Conservation (phyloP, 139 green algal genomes). For the Monoraphidium neglectum region DNA sequence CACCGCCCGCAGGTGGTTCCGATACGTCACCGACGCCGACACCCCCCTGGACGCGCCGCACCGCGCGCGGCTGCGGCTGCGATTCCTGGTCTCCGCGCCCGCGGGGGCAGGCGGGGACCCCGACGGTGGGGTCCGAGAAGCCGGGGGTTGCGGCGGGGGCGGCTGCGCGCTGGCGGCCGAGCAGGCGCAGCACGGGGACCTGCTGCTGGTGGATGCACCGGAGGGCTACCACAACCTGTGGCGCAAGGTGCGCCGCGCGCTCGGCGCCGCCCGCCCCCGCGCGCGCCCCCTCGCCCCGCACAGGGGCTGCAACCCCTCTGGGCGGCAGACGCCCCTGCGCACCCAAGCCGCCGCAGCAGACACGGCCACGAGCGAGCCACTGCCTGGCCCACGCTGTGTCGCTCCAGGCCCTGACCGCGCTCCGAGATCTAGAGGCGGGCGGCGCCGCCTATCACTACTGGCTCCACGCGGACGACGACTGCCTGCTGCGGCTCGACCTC, state of each 20-base stretch:
- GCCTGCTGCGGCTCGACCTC: conserved; percentile 63
- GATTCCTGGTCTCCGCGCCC: not conserved
- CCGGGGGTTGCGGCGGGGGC: not conserved
- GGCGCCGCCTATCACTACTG: conserved; percentile 31
- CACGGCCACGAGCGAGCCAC: not conserved
- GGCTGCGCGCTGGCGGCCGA: not conserved
- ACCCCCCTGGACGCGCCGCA: not conserved
- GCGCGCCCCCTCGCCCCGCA: not conserved
- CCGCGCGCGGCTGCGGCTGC: not conserved
- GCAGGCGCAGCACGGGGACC: conserved; percentile 42
- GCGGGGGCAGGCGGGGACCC: not conserved
- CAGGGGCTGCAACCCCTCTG: not conserved
- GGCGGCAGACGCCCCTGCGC: not conserved
- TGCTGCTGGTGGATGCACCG: conserved; percentile 42
- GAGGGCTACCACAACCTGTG: conserved; percentile 57
- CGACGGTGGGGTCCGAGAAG: not conserved
- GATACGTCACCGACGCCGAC: not conserved
- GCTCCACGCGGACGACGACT: conserved; percentile 72
- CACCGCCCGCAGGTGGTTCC: not conserved
- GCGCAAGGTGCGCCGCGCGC: conserved; percentile 42
- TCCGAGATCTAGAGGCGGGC: conserved; percentile 26
- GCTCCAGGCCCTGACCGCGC: conserved; percentile 3
- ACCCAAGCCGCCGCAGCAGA: not conserved
- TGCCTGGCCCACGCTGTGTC: not conserved
- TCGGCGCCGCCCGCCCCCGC: not conserved